Percentiles rank a stretch among this genome's conserved stretches.
These are phyloP conservation scores for Cryomyces minteri DNA, from an alignment of 495 filamentous ascomycete genomes.

Conservation along the genomic window DNA sequence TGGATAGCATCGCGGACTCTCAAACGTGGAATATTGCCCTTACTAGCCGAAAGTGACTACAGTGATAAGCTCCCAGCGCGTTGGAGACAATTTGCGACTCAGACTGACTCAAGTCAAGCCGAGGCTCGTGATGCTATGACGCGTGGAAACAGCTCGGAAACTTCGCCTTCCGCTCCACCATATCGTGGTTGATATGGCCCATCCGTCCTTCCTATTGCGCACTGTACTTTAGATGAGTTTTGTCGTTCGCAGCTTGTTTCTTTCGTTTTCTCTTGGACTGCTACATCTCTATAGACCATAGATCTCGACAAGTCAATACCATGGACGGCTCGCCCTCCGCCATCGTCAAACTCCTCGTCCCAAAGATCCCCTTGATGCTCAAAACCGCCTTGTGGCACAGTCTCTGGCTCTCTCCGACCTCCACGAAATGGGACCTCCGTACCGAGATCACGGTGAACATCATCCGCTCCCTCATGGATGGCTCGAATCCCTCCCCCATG, in stretches of 20 bases:
- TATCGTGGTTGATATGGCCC: no score
- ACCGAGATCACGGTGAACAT: conserved; percentile 56
- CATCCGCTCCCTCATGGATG: conserved; percentile 41
- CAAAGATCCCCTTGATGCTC: conserved; percentile 44
- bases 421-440: conserved; percentile 60
- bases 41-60: no score
- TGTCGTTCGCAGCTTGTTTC: neutral
- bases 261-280: neutral
- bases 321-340: conserved; percentile 9
- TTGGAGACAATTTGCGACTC: no score
- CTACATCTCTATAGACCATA: neutral
- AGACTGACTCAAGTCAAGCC: no score
- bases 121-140: no score
- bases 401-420: conserved; percentile 42
- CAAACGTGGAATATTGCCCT: no score
- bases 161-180: no score
- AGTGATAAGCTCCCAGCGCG: no score
- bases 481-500: conserved; percentile 26
- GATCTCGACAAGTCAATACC: neutral
- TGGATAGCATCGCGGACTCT: no score
- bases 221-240: no score
- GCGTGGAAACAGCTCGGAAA: no score
- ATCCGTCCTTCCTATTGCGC: no score
- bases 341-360: conserved; percentile 13
- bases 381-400: conserved; percentile 50